Percentiles rank a stretch among this genome's conserved stretches.
phyloP scores from a whole-genome alignment of 75 land plant species.

The Selaginella moellendorffii region DNA sequence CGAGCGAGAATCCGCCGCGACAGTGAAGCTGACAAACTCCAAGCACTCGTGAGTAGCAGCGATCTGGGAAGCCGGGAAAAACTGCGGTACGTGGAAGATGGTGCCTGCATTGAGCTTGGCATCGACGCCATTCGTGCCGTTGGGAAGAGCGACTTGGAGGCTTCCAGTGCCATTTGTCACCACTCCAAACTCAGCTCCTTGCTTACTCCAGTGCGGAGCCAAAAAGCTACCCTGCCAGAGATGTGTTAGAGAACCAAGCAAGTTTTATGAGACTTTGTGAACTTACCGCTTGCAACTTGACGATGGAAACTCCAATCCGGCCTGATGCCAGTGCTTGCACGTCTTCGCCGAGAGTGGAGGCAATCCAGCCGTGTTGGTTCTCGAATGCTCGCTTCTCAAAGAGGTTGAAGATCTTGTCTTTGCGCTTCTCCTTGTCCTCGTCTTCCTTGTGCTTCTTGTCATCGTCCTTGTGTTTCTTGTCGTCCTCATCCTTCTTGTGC shows the following conservation, averaged over 20 bases:
- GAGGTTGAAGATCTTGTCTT: neutral
- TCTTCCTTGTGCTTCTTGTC: neutral
- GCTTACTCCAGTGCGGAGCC: neutral
- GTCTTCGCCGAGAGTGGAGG: neutral
- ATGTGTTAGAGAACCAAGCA: too few species aligned
- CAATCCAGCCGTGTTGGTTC: constrained; percentile 9
- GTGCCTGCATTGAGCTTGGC: neutral
- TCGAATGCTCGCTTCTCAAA: neutral
- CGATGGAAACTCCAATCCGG: neutral
- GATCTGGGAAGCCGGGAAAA: neutral
- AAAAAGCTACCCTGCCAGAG: neutral
- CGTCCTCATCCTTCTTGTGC: constrained; percentile 5
- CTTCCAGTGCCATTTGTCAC: constrained; percentile 4
- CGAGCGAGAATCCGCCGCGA: neutral
- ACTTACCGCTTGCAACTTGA: neutral
- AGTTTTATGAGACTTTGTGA: too few species aligned
- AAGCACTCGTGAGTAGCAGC: neutral
- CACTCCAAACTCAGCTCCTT: neutral
- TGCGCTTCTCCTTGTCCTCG: neutral
- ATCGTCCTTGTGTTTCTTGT: neutral
- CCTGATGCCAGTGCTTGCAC: neutral
- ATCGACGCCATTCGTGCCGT: constrained; percentile 4
- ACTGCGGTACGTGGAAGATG: constrained; percentile 3
- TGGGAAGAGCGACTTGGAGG: neutral
- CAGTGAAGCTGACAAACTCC: constrained; percentile 5